Base-by-base conservation (phyloP, 352 stramenopile genomes). In the Globisporangium cederbergense region DNA sequence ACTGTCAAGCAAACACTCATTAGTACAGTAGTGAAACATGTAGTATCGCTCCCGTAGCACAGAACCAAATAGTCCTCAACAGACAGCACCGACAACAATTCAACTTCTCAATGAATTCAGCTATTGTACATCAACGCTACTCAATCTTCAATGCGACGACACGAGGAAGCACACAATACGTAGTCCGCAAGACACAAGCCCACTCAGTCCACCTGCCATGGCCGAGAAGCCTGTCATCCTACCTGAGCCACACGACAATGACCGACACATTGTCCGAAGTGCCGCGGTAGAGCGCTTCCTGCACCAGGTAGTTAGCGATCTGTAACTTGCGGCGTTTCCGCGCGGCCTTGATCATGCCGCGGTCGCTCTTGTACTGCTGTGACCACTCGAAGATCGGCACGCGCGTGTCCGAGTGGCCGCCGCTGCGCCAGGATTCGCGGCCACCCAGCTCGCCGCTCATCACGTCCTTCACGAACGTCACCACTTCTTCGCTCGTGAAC, bases 211-310 rank as follows among this genome's bases (percentile, higher is more conserved):
- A 45, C 38, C 34, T 40, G 34, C 7, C 7, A 40, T 40, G 34
- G 34, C 34, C 34, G 3, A 30, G 11, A 59, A 34, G 50, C 14
- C 16, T 30, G 2, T 14, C n/a, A 45, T 30, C 9, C 57, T 77
- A 93, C 54, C 84, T 81, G 66, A 97, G 79, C 88, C 90, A 98
- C 10, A 98, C 74, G 54, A 97, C 88, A 49, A 96, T 80, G 22
- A 98, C 92, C 10, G 88, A 96, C 6, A 97, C 86, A 53, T 98
- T 98, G 79, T 98, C 92, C 2, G 77, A 90, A 6, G 90, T 97
- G 62, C 92, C 92, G 22, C 92, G 75, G 52, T 94, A 89, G 7
- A 97, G 77, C 16, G 91, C 91, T 68, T 97, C 92, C 62, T 97
- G 87, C 53, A 96, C 89, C 16, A 98, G 74, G 52, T 97, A 97